phyloP scores from a whole-genome alignment of 306 rosid genomes.

The Ormosia emarginata region DNA sequence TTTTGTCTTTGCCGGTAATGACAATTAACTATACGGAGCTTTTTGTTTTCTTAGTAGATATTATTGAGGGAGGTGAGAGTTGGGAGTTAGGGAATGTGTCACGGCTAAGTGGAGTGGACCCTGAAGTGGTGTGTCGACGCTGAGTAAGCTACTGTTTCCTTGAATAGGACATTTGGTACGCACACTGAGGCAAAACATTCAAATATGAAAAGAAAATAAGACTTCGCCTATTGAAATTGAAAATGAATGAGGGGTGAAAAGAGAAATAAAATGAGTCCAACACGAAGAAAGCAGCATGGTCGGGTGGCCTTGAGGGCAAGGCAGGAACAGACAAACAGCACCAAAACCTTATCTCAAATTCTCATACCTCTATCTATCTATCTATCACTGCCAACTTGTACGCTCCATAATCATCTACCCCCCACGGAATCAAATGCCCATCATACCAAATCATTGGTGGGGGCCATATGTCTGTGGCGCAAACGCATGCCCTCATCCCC shows the following conservation, averaged over 20 bases:
- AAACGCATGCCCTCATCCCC: not conserved
- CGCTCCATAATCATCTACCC: conserved; percentile 44
- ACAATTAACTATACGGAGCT: not conserved
- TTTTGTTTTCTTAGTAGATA: not conserved
- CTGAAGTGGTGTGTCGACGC: not conserved
- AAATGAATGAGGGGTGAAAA: not conserved
- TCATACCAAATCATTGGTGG: conserved; percentile 75
- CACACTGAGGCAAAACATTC: not conserved
- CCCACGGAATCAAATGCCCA: conserved; percentile 69
- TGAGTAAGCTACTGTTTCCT: conserved; percentile 22
- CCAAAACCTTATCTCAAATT: conserved; percentile 42
- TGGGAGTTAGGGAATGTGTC: not conserved
- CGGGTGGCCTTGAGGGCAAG: conserved; percentile 38
- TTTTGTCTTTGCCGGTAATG: not conserved
- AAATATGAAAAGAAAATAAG: not conserved
- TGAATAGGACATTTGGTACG: conserved; percentile 24
- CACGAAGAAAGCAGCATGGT: conserved; percentile 25
- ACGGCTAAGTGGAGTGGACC: not conserved
- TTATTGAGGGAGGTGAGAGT: not conserved
- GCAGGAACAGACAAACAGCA: not conserved
- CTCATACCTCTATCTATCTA: conserved; percentile 6
- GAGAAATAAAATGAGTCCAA: not conserved
- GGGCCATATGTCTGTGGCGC: conserved; percentile 27
- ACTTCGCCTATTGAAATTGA: not conserved
- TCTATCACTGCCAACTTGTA: conserved; percentile 43